Evolutionary conservation across 2,329 filamentous ascomycete species (phyloP), one percentile per base, ranked within the genome.

Genomic region (Gnomoniopsis sp.): DNA sequence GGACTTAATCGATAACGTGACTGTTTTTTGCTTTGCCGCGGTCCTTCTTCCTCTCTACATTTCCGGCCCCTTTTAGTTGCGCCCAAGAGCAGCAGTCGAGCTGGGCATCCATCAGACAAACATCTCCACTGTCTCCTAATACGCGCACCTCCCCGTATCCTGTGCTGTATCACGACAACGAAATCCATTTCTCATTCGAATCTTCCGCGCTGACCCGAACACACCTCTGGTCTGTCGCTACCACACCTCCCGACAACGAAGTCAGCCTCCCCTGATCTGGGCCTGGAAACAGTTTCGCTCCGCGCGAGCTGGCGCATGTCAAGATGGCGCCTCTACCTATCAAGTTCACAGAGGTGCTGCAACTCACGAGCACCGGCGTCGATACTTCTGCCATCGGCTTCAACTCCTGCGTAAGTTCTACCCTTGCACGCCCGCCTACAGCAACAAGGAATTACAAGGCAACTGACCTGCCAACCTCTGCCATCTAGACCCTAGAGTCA

Each of bases 401-500:
- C 81, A 92, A 93, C 76, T 89, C 88, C 74, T 93, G 89, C 80
- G 88, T 93, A 83, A 78, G 87, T 82, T 54, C 58, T 59, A 56
- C 57, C 58, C 58, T 52, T 33, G 44, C 19, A 21, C 36, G n/a
- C 57, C 61, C 65, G 55, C 49, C 58, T 67, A 68, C 66, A 69
- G 61, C 34, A 14, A 53, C 41, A 52, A 36, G 19, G 47, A 15
- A 34, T 19, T 14, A 30, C 33, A 47, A 36, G n/a, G 36, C 36
- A 48, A 60, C 62, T 68, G 53, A 64, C 55, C 7, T 41, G 21
- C 38, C 49, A 36, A 15, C 26, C 22, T 49, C 54, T 23, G 26
- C 38, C 19, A 14, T 51, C 58, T 67, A 97, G 93, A 99, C 95
- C 75, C 85, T 99, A 79, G 95, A 99, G 83, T 99, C 95, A 72